Evolutionary conservation across 1,139 yeast genomes (phyloP), one percentile per base, ranked within the genome.

Genomic region (Kluyveromyces sp.): DNA sequence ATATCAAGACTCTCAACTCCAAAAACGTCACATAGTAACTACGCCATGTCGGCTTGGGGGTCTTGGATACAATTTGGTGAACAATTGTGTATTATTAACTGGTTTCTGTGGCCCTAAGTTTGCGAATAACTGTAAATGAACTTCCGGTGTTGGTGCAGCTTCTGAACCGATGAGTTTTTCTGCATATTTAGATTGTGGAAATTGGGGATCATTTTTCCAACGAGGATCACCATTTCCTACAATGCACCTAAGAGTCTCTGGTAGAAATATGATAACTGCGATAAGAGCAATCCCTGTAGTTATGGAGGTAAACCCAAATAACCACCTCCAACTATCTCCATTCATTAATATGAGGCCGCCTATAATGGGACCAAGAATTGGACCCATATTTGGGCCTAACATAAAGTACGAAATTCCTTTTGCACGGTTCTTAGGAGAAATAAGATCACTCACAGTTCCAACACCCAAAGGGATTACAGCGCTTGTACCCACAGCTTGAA

Each of bases 351-450:
- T 64, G n/a, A 64, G 46, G 2, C 72, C 65, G 27, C 78, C 71
- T 25, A 77, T 55, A 7, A 77, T 61, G 0, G 82, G 83, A 0
- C 82, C 83, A 10, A 78, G 42, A 2, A 78, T 67, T 1, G 83
- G 83, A 0, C 83, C 83, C 49, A 77, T 54, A 51, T 77, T 81
- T 0, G 83, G 83, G 0, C 83, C 83, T 57, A 77, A 55, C 80
- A 78, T 77, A 48, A 76, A 77, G 48, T 72, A 69, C 0, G 80
- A 73, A 28, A 78, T 74, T 1, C 74, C 73, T 46, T 68, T 74
- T 0, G 75, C 83, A 52, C 83, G 64, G 40, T 67, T 52, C 46
- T 66, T 68, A 2, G 80, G 79, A 30, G 72, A 71, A 4, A 70
- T 63, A 5, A 76, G 61, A 58, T 78, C 83, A 4, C 79, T 72